Base-by-base conservation (phyloP, 345 rosid species). In the Kandelia obovata region DNA sequence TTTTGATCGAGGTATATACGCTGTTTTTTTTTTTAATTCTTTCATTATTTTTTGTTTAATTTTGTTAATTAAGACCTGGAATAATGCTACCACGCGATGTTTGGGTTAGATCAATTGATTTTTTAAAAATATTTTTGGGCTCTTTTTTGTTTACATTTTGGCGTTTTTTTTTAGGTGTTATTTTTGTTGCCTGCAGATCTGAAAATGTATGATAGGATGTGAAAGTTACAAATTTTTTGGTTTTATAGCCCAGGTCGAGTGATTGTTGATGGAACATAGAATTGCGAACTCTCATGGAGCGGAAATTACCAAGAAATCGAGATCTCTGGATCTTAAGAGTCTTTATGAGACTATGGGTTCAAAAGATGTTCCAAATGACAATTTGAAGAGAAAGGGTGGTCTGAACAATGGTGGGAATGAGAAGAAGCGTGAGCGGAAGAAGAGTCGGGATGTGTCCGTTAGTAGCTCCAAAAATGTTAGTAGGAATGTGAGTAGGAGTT, bases 271-370 rank as follows among this genome's bases (percentile, higher is more conserved):
- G 99, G 99, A 91, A 86, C 79, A 81, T 82, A 85, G 86, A 70
- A 66, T 82, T 77, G 88, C 78, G 64, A 80, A 75, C 83, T 84
- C 89, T 65, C 75, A 87, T 87, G 99, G 90, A 80, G 84, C 71
- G 82, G 89, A 83, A 82, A 78, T 83, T 83, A 82, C 88, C 65
- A 83, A 83, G 82, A 90, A 82, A 80, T 76, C 95, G 46, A 95
- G 96, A 82, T 90, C 96, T 7, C 77, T 95, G 92, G 99, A 92
- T 83, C 88, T 92, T 71, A 95, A 87, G 83, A 95, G 90, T 80
- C 65, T 95, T 51, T 95, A 92, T 73, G 72, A 88, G 52, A 74
- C 86, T 51, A 82, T 75, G 66, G 78, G 67, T 75, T 64, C 82
- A 4, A 85, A 80, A 67, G 89, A 82, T 75, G 73, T 73, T 53